A percentile compares a stretch with the other conserved stretches of the same genome.
These are phyloP conservation scores for Adansonia rubrostipa DNA, from an alignment of 441 rosid genomes.

Conservation along the genomic window DNA sequence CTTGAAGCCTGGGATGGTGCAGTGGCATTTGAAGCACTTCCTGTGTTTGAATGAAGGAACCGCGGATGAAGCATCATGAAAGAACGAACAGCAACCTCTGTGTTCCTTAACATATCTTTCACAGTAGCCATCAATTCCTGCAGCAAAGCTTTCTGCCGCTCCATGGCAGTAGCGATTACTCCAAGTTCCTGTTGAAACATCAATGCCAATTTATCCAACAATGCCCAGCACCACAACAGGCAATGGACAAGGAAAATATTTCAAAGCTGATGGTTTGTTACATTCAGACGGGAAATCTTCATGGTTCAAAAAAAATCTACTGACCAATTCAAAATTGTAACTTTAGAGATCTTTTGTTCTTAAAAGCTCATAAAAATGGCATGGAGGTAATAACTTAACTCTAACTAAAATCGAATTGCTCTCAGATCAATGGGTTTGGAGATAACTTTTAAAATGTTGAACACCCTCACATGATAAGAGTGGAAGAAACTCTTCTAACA, in stretches of 20 bases:
- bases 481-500: not conserved
- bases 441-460: constrained; percentile 10
- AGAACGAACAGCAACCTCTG: constrained; percentile 88
- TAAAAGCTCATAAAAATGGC: constrained; percentile 7
- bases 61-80: constrained; percentile 84
- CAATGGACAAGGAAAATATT: constrained; percentile 13
- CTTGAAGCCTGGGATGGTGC: constrained; percentile 73
- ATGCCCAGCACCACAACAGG: not conserved
- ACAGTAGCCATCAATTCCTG: constrained; percentile 79
- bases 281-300: constrained; percentile 15
- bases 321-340: not conserved
- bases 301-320: constrained; percentile 5
- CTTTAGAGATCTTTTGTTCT: not conserved
- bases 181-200: constrained; percentile 77
- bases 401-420: constrained; percentile 1
- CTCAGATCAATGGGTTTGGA: constrained; percentile 15
- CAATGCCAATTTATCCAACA: not conserved
- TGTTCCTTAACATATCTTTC: constrained; percentile 81
- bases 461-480: not conserved
- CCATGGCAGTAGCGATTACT: constrained; percentile 81
- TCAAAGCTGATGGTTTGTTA: not conserved
- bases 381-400: constrained; percentile 3
- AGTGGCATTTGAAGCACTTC: constrained; percentile 53
- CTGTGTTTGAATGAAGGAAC: constrained; percentile 61
- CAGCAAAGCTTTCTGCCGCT: constrained; percentile 78